Conservation (phyloP, 805 yeast species). For the Torulaspora maleeae region DNA sequence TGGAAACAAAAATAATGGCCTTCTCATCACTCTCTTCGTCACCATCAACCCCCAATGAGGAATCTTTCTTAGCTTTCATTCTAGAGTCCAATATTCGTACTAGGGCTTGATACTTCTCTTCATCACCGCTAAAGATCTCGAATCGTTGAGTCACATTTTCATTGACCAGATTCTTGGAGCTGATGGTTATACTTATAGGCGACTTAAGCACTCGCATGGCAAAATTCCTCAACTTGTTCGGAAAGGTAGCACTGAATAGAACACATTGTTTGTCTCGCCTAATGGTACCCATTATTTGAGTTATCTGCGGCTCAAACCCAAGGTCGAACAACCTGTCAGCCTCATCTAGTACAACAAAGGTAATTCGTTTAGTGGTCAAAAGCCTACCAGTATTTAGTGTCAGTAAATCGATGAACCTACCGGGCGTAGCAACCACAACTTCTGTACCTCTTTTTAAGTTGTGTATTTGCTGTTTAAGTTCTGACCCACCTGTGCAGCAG, state of each 20-base stretch:
- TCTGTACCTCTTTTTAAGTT: slow-evolving; percentile 73
- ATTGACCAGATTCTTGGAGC: slow-evolving; percentile 75
- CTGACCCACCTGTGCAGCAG: slow-evolving; percentile 90
- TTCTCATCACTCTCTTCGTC: slow-evolving; percentile 41
- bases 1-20: slow-evolving; percentile 77
- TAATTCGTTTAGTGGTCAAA: slow-evolving; percentile 55
- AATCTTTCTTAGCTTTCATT: slow-evolving; percentile 1
- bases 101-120: slow-evolving; percentile 53
- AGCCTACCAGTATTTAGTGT: slow-evolving; percentile 80
- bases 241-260: slow-evolving; percentile 91
- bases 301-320: slow-evolving; percentile 96
- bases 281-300: slow-evolving; percentile 66
- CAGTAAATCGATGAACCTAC: slow-evolving; percentile 82
- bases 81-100: slow-evolving; percentile 50
- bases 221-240: slow-evolving; percentile 67
- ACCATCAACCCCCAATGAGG: slow-evolving; percentile 10
- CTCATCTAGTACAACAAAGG: slow-evolving; percentile 88
- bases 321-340: slow-evolving; percentile 96
- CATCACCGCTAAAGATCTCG: slow-evolving; percentile 50
- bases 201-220: slow-evolving; percentile 59
- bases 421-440: slow-evolving; percentile 89
- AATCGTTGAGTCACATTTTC: slow-evolving; percentile 72
- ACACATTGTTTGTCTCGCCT: slow-evolving; percentile 88
- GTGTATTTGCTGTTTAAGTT: slow-evolving; percentile 75
- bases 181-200: slow-evolving; percentile 76